Evolutionary conservation across 352 stramenopile species (phyloP).

Genomic region (Halophytophthora polymorphica): DNA sequence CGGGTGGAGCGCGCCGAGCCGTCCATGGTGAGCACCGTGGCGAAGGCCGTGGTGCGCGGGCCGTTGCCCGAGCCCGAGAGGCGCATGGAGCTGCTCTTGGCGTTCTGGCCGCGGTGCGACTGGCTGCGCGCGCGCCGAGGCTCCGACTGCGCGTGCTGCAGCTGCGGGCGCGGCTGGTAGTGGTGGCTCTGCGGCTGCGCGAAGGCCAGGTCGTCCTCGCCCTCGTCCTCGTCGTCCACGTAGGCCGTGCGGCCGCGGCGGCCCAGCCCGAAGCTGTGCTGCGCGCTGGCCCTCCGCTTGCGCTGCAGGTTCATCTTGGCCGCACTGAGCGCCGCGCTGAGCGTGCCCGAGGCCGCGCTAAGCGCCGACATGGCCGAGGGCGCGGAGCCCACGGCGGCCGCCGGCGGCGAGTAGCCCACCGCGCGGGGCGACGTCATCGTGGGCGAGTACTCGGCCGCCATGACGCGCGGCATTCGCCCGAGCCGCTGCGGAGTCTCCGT

Average conservation of each 20-base stretch:
- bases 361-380: constrained; percentile 31
- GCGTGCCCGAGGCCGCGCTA: constrained; percentile 20
- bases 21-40: constrained; percentile 19
- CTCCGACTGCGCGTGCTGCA: constrained; percentile 12
- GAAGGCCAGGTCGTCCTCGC: constrained; percentile 22
- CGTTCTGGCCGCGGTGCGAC: no score
- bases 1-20: no score
- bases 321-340: constrained; percentile 27
- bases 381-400: constrained; percentile 13
- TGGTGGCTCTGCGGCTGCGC: constrained; percentile 15
- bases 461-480: constrained; percentile 30
- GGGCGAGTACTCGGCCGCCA: constrained; percentile 31
- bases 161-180: constrained; percentile 5
- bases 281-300: constrained; percentile 1
- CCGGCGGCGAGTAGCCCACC: constrained; percentile 16
- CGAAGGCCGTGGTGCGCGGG: no score
- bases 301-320: constrained; percentile 32
- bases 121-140: background rate
- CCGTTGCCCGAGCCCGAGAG: no score
- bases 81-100: no score
- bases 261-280: no score
- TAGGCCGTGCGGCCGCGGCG: constrained; percentile 22
- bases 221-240: constrained; percentile 22
- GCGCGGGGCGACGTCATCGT: constrained; percentile 32
- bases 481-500: no score